A percentile compares a stretch with the other conserved stretches of the same genome.
These are phyloP conservation scores for Corymbia maculata DNA, from an alignment of 345 rosid species.

Conservation along the genomic window DNA sequence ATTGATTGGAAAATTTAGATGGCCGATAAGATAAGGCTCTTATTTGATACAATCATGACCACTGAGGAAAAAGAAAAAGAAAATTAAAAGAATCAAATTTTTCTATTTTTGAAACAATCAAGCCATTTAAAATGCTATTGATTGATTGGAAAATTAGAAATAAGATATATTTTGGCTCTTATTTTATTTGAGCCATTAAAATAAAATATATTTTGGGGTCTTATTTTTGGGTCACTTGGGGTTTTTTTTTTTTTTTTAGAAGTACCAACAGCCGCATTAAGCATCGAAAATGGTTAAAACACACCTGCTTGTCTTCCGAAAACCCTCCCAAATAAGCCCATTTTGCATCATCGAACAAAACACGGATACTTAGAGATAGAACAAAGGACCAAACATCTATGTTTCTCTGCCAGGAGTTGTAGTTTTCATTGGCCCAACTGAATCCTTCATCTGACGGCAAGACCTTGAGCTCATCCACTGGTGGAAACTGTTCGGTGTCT, in stretches of 20 bases:
- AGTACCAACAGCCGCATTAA: background rate
- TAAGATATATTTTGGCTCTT: too few relatives aligned
- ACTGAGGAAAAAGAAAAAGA: too few relatives aligned
- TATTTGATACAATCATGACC: too few relatives aligned
- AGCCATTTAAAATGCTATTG: too few relatives aligned
- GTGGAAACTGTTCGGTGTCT: conserved; percentile 40
- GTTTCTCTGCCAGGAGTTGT: conserved; percentile 59
- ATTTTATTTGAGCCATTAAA: too few relatives aligned
- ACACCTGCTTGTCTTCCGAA: conserved; percentile 78
- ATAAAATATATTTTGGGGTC: too few relatives aligned
- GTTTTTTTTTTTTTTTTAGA: background rate
- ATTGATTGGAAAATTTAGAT: too few relatives aligned
- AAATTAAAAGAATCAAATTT: too few relatives aligned
- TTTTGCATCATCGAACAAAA: conserved; percentile 74
- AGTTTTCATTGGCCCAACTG: conserved; percentile 95
- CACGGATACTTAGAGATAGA: conserved; percentile 55
- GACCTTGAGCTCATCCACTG: conserved; percentile 49
- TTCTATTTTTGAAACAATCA: too few relatives aligned
- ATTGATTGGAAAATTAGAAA: too few relatives aligned
- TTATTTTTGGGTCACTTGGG: too few relatives aligned
- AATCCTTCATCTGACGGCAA: conserved; percentile 88
- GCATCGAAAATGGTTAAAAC: background rate
- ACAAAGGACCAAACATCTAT: conserved; percentile 91
- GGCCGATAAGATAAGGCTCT: too few relatives aligned
- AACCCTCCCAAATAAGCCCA: conserved; percentile 80